Conservation (phyloP, 169 alveolate species). For the Cryptosporidium bovis region DNA sequence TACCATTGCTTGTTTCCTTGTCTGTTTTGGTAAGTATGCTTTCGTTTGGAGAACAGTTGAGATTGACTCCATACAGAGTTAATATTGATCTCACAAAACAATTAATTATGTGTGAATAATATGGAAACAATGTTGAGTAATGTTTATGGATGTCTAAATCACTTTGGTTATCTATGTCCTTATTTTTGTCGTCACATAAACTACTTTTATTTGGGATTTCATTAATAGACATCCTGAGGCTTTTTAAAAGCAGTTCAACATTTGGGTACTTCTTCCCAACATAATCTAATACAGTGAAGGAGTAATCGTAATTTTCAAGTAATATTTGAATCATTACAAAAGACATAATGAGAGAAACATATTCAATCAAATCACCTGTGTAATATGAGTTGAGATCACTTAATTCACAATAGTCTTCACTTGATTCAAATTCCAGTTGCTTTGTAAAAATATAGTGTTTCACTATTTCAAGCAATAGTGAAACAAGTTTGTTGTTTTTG, state of each 20-base stretch:
- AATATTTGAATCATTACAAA: constrained; percentile 8
- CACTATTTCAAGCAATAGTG: not conserved
- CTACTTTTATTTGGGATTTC: not conserved
- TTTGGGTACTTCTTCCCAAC: constrained; percentile 19
- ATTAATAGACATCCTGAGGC: constrained; percentile 3
- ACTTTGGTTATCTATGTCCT: not conserved
- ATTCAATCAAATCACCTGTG: not conserved
- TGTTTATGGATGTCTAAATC: not conserved
- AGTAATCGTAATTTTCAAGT: constrained; percentile 31
- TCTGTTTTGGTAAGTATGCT: not conserved
- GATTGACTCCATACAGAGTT: constrained; percentile 19
- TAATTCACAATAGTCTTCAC: not conserved
- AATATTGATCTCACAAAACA: constrained; percentile 32
- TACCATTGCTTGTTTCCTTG: not conserved
- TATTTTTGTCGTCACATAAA: not conserved
- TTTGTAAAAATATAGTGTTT: constrained; percentile 13
- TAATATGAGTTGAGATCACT: too few relatives aligned
- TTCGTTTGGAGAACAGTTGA: constrained; percentile 14
- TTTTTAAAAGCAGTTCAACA: not conserved
- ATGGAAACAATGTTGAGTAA: not conserved
- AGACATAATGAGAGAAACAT: constrained; percentile 4
- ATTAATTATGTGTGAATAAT: constrained; percentile 26
- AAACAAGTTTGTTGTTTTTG: not conserved
- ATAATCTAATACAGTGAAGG: constrained; percentile 22
- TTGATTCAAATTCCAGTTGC: not conserved